Conservation (phyloP, 177 flowering plant genomes). For the Vitis hybrid region DNA sequence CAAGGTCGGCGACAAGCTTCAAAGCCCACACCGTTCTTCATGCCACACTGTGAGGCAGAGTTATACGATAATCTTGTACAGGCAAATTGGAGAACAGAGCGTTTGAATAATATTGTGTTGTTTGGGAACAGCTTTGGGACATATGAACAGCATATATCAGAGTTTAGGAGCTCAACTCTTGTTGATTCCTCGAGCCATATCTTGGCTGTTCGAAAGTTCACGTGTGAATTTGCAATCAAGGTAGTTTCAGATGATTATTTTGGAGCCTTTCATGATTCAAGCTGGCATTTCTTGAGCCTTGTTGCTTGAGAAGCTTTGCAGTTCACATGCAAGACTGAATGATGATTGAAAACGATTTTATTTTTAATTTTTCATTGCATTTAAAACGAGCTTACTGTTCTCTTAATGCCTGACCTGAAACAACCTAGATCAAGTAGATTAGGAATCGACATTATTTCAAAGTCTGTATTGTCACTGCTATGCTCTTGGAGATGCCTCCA, state of each 20-base stretch:
- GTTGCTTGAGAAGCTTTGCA: too few species aligned
- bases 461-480: too few species aligned
- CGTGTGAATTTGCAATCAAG: slow-evolving; percentile 45
- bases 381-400: too few species aligned
- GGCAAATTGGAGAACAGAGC: slow-evolving; percentile 55
- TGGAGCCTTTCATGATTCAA: slow-evolving; percentile 3
- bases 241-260: slow-evolving; percentile 57
- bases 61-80: slow-evolving; percentile 71
- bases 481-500: too few species aligned
- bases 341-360: slow-evolving; percentile 2
- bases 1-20: slow-evolving; percentile 56
- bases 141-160: slow-evolving; percentile 42
- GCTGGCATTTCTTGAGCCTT: too few species aligned
- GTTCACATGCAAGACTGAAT: too few species aligned
- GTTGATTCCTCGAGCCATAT: slow-evolving; percentile 40
- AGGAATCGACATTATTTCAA: too few species aligned
- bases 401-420: too few species aligned
- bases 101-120: slow-evolving; percentile 45
- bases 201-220: slow-evolving; percentile 39
- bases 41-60: slow-evolving; percentile 90
- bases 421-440: too few species aligned
- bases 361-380: slow-evolving; percentile 57
- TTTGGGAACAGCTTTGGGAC: slow-evolving; percentile 79
- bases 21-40: slow-evolving; percentile 77
- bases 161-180: slow-evolving; percentile 32